Base-by-base conservation (phyloP, 2,329 filamentous ascomycete genomes). In the Simplicillium aogashimaense region DNA sequence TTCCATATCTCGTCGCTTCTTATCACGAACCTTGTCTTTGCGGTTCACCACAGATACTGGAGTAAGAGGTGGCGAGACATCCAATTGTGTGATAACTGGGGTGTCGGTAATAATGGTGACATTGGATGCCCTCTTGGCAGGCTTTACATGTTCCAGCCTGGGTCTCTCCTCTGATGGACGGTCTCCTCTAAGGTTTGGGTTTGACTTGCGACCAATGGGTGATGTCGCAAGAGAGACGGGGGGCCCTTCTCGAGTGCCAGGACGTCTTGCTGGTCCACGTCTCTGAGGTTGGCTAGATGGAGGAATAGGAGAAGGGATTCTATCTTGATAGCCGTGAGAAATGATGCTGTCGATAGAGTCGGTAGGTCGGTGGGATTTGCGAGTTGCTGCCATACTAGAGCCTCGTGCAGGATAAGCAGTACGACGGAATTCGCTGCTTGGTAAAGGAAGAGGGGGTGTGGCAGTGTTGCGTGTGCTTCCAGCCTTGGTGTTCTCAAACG, bases 1-100 rank as follows among this genome's bases (percentile, higher is more conserved):
- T 41, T 66, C 61, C 43, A 67, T 55, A 29, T 67, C 65, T 13
- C 61, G 54, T 38, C 54, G 53, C 44, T 65, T 66, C 49, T 57
- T 58, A 14, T 64, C 60, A 16, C 57, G 58, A 5, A 67, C 65
- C 35, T 53, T 56, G 6, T 66, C 63, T 14, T 53, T 53, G 13
- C 63, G 59, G 33, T 51, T 63, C 28, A 54, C 50, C 5, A 50
- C 41, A 12, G 54, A 55, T 9, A 33, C 43, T 5, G 46, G 39
- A n/a, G 44, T 42, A 6, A 48, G 42, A 2, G 51, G 48, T 2
- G 36, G 40, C 39, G 47, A 43, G 36, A 37, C 41, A 10, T 41
- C 43, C 20, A 45, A 29, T 29, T 39, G 29, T 16, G 40, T 34
- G 29, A 49, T 36, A 43, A 52, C 9, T 39, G 57, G 46, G 14